A percentile compares a stretch with the other conserved stretches of the same genome.
Conservation (phyloP, 306 rosid genomes). For the Acacia acuminata region DNA sequence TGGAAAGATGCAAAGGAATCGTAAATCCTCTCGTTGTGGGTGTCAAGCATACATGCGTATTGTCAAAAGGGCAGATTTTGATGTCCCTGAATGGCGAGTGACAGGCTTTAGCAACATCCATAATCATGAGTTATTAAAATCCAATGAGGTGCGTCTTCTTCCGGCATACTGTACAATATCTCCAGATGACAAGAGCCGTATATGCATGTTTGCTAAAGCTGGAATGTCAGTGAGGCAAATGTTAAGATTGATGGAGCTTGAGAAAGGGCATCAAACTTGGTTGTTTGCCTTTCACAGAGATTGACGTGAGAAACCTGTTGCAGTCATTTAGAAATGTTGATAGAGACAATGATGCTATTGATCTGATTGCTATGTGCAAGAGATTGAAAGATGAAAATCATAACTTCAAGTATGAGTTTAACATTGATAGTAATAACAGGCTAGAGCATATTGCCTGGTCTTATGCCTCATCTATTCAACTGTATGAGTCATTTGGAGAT, state of each 20-base stretch:
- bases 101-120: conserved; percentile 85
- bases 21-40: conserved; percentile 82
- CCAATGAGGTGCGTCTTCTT: conserved; percentile 64
- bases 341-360: conserved; percentile 81
- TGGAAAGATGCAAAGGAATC: conserved; percentile 82
- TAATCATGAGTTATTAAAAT: conserved; percentile 73
- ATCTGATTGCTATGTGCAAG: conserved; percentile 84
- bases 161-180: conserved; percentile 72
- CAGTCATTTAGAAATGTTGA: conserved; percentile 82
- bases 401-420: conserved; percentile 75
- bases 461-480: conserved; percentile 55
- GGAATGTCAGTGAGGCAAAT: conserved; percentile 94
- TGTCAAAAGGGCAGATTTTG: conserved; percentile 75
- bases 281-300: conserved; percentile 78
- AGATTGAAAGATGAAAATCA: conserved; percentile 74
- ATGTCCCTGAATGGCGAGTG: conserved; percentile 90
- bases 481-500: conserved; percentile 71
- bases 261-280: conserved; percentile 90
- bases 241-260: conserved; percentile 84
- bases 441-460: conserved; percentile 88
- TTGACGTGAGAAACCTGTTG: conserved; percentile 77
- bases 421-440: conserved; percentile 75
- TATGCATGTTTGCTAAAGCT: conserved; percentile 89
- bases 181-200: conserved; percentile 82
- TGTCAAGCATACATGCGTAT: conserved; percentile 86